These are phyloP conservation scores for Oropetium thomaeum DNA, from an alignment of 176 grass and related monocot species.

Conservation along the genomic window DNA sequence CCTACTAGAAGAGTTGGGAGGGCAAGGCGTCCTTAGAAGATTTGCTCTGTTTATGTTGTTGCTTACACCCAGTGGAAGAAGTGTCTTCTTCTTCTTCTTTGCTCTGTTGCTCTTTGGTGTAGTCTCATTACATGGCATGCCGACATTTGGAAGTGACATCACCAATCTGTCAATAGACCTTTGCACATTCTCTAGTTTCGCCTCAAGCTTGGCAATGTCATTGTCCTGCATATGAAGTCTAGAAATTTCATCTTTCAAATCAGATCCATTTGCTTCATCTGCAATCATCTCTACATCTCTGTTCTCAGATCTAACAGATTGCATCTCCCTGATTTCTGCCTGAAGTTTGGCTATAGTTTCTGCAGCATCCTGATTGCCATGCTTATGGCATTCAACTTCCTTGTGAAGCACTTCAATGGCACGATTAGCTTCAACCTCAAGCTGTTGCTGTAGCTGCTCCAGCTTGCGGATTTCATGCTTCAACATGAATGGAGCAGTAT, in stretches of 20 bases:
- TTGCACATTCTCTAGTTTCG: slow-evolving; percentile 87
- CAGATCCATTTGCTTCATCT: slow-evolving; percentile 46
- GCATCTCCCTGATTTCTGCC: slow-evolving; percentile 84
- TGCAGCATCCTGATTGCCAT: slow-evolving; percentile 90
- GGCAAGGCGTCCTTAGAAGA: slow-evolving; percentile 65
- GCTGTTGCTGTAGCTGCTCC: slow-evolving; percentile 83
- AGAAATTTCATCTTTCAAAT: slow-evolving; percentile 87
- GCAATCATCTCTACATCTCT: slow-evolving; percentile 57
- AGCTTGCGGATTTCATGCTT: slow-evolving; percentile 96
- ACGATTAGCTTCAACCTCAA: slow-evolving; percentile 85
- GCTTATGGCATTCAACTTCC: slow-evolving; percentile 86
- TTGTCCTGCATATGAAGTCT: slow-evolving; percentile 84
- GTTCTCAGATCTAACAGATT: slow-evolving; percentile 46
- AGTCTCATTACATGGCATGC: slow-evolving; percentile 33
- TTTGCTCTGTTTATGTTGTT: slow-evolving; percentile 55
- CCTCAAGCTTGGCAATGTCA: slow-evolving; percentile 88
- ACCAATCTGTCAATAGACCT: slow-evolving; percentile 84
- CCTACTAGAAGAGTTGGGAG: slow-evolving; percentile 63
- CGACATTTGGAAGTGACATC: slow-evolving; percentile 82
- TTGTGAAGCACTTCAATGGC: slow-evolving; percentile 94
- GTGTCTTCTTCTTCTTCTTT: slow-evolving; percentile 71
- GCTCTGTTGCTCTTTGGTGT: slow-evolving; percentile 58
- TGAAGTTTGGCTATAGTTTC: slow-evolving; percentile 96
- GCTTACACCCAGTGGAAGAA: slow-evolving; percentile 74
- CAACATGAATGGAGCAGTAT: slow-evolving; percentile 73